phyloP scores from a whole-genome alignment of 2,329 filamentous ascomycete species.

The Penicillium griseofulvum region DNA sequence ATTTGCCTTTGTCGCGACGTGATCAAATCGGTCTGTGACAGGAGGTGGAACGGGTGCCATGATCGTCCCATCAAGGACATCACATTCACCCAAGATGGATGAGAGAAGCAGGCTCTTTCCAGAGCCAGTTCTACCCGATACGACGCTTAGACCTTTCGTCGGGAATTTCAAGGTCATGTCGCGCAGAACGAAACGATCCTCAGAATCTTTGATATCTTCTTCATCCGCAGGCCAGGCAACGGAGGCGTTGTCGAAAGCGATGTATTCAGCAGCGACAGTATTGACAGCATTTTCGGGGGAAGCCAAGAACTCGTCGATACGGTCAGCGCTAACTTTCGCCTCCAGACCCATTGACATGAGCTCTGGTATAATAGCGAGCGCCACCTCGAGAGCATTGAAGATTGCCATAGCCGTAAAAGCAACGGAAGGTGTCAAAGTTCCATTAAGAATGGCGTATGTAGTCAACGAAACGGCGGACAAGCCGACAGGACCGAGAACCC shows the following conservation, averaged over 20 bases:
- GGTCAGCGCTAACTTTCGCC: conserved; percentile 67
- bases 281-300: conserved; percentile 66
- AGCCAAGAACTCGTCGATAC: conserved; percentile 70
- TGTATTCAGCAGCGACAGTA: conserved; percentile 56
- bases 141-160: conserved; percentile 65
- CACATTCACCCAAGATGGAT: conserved; percentile 71
- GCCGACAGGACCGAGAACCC: conserved; percentile 71
- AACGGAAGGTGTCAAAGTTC: conserved; percentile 65
- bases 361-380: conserved; percentile 69
- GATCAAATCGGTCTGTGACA: conserved; percentile 54
- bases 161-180: conserved; percentile 67
- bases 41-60: conserved; percentile 41
- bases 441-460: conserved; percentile 64
- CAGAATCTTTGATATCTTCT: conserved; percentile 44
- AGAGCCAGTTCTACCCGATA: conserved; percentile 73
- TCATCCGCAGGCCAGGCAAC: conserved; percentile 71
- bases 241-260: conserved; percentile 65
- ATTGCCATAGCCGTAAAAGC: conserved; percentile 74
- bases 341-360: conserved; percentile 69
- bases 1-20: conserved; percentile 61
- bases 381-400: conserved; percentile 70
- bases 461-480: conserved; percentile 69
- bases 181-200: conserved; percentile 64
- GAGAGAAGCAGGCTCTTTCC: conserved; percentile 75
- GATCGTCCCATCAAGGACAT: conserved; percentile 63